Evolutionary conservation across 2,329 filamentous ascomycete genomes (phyloP), one percentile per base, ranked within the genome.

Genomic region (Talaromyces sp.): DNA sequence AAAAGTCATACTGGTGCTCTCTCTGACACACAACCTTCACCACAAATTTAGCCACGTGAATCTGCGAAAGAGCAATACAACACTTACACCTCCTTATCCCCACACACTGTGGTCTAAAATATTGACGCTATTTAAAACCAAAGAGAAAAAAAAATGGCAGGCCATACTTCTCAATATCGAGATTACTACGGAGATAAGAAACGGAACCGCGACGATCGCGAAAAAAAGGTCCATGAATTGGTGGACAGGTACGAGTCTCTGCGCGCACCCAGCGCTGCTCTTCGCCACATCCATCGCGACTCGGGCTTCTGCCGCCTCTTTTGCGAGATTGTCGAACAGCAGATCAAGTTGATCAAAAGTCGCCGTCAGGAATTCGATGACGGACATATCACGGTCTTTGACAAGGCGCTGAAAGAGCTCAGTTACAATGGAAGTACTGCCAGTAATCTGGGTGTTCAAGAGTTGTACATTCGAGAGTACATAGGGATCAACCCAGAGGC

Each of bases 341-440:
- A 78, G 61, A 60, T 76, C 16, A 64, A 66, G 9, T 64, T 77
- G 30, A 68, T 78, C 62, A 70, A 69, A 51, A 68, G 68, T 30
- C 77, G 77, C 54, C 73, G 74, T 1, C 69, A 72, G 59, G 65
- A 67, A 4, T 66, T 74, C 23, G 68, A 74, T 34, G 72, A 76
- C 50, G 70, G 68, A 6, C 70, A 78, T 58, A 64, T 78, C 61
- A 79, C 74, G 1, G 64, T 78, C 63, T 79, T 73, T 34, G 78
- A 80, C 65, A 73, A 70, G 60, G 71, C 73, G n/a, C 63, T 80
- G 18, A 57, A 79, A 50, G 61, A 67, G 8, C 66, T 79, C 34
- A 75, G 72, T 12, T 63, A 68, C 1, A 68, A 74, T 34, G 75
- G 73, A 36, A 67, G 71, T 8, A 62, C 73, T 28, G 65, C 68